A percentile compares a stretch with the other conserved stretches of the same genome.
These are phyloP conservation scores for Phytopythium boreale DNA, from an alignment of 352 stramenopile species.

Conservation along the genomic window DNA sequence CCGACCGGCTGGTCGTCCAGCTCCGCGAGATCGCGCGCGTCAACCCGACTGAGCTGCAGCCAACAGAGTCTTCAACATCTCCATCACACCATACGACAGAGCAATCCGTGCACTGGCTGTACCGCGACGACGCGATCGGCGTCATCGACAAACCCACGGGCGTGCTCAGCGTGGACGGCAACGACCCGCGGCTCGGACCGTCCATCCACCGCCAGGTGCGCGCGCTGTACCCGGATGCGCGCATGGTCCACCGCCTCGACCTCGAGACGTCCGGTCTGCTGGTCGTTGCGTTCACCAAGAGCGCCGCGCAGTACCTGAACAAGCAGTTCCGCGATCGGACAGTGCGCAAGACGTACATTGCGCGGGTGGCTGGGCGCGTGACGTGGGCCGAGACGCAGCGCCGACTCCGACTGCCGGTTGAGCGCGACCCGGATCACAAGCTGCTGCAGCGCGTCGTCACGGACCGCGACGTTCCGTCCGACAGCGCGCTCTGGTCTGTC, in stretches of 20 bases:
- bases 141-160: constrained; percentile 63
- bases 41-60: constrained; percentile 1
- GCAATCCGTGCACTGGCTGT: constrained; percentile 35
- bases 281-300: constrained; percentile 58
- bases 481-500: constrained; percentile 28
- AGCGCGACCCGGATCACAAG: constrained; percentile 35
- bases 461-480: constrained; percentile 17
- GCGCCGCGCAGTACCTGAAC: constrained; percentile 58
- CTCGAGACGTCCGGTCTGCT: constrained; percentile 72
- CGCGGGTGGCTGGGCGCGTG: constrained; percentile 43
- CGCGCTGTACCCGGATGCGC: constrained; percentile 40
- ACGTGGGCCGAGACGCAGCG: constrained; percentile 16
- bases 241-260: constrained; percentile 81
- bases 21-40: constrained; percentile 33
- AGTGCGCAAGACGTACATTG: constrained; percentile 60
- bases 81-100: constrained; percentile 12
- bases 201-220: constrained; percentile 51
- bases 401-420: constrained; percentile 45
- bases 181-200: constrained; percentile 16
- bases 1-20: constrained; percentile 44
- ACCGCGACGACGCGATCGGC: constrained; percentile 46
- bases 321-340: constrained; percentile 59
- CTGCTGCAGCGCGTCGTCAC: constrained; percentile 53
- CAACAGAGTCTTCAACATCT: constrained; percentile 2
- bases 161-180: constrained; percentile 59